Percentiles rank a stretch among this genome's conserved stretches.
phyloP scores from a whole-genome alignment of 2,329 filamentous ascomycete genomes.

The Parastagonospora avenae region DNA sequence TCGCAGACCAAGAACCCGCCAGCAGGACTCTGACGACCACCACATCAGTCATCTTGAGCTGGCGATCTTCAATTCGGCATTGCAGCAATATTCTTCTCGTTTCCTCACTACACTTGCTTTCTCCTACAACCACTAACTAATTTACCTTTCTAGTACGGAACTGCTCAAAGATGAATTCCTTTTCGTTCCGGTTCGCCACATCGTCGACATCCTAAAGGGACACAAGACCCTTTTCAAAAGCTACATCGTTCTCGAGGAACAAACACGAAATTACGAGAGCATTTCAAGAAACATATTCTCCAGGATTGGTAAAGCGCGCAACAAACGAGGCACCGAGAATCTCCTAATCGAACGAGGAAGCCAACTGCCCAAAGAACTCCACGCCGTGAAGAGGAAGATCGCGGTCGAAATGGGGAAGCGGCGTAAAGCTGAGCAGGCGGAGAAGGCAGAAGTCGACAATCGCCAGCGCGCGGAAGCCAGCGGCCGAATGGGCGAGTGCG shows the following conservation, averaged over 20 bases:
- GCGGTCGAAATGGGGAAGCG: constrained; percentile 23
- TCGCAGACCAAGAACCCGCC: too few relatives aligned
- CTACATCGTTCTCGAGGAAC: constrained; percentile 41
- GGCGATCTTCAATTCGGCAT: too few relatives aligned
- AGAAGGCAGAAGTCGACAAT: constrained; percentile 44
- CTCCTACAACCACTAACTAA: constrained; percentile 8
- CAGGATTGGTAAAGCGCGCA: constrained; percentile 27
- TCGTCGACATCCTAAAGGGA: constrained; percentile 35
- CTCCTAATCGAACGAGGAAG: constrained; percentile 28
- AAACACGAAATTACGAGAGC: constrained; percentile 28
- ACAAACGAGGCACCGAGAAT: constrained; percentile 21
- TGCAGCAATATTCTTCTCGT: neutral
- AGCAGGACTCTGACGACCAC: too few relatives aligned
- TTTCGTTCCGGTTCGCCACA: constrained; percentile 43
- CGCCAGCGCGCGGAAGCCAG: constrained; percentile 27
- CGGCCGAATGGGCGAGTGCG: constrained; percentile 66
- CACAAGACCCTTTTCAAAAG: constrained; percentile 47
- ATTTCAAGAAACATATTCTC: constrained; percentile 15
- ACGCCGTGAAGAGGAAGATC: constrained; percentile 35
- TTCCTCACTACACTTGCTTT: neutral
- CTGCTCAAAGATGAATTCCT: constrained; percentile 52
- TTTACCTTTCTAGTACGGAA: constrained; percentile 22
- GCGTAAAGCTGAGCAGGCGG: constrained; percentile 25
- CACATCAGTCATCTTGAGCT: too few relatives aligned
- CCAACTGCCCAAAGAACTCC: constrained; percentile 36